These are phyloP conservation scores for Boletus insuetus DNA, from an alignment of 768 basidiomycete species.

Conservation along the genomic window DNA sequence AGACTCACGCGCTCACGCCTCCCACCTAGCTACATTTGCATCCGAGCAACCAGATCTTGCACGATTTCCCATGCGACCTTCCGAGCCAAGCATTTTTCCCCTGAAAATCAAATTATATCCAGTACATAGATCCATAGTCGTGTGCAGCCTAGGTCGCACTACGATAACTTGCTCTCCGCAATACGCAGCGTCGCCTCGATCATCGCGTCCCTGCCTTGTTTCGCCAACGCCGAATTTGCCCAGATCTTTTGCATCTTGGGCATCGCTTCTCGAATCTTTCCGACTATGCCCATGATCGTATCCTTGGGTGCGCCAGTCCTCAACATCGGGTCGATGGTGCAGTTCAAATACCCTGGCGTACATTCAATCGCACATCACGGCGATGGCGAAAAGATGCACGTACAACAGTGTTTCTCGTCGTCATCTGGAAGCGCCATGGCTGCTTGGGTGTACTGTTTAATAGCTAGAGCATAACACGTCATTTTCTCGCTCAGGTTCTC, in stretches of 20 bases:
- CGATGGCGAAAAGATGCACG: neutral
- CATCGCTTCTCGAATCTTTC: neutral
- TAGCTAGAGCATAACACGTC: neutral
- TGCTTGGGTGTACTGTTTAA: neutral
- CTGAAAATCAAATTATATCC: neutral
- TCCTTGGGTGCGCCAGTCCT: neutral
- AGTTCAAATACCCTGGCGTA: neutral
- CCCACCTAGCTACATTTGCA: neutral
- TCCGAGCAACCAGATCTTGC: neutral
- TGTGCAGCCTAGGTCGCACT: too few relatives aligned
- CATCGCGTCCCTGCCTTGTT: neutral
- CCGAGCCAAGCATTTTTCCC: too few relatives aligned
- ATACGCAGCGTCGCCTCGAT: neutral
- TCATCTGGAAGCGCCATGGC: neutral
- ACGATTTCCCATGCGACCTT: too few relatives aligned
- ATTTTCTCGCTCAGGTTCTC: neutral
- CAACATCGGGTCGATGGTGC: neutral
- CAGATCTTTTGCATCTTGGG: slow-evolving; percentile 2
- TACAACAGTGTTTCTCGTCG: neutral
- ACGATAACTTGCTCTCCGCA: neutral
- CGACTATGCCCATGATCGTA: neutral
- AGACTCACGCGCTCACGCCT: neutral
- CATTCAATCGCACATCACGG: neutral
- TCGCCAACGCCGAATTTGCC: neutral
- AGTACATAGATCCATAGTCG: too few relatives aligned